Conservation (phyloP, 768 basidiomycete species). For the Asterophora parasitica region DNA sequence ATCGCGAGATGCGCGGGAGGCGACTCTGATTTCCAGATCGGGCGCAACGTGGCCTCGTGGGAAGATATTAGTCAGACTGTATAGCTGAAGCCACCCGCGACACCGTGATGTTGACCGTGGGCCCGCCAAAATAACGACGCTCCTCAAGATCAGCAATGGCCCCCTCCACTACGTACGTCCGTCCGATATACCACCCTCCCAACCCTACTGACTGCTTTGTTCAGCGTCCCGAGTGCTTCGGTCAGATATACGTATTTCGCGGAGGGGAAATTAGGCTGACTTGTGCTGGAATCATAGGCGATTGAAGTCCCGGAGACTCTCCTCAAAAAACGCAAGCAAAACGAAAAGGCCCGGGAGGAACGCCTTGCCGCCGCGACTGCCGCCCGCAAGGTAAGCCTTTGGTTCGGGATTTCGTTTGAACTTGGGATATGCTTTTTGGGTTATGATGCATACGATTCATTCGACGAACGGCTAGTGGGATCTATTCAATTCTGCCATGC, state of each 20-base stretch:
- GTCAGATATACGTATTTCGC: conserved; percentile 31
- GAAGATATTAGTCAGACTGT: conserved; percentile 37
- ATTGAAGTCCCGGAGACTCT: conserved; percentile 99
- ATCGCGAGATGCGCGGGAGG: neutral
- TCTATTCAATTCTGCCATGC: conserved; percentile 52
- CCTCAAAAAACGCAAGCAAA: conserved; percentile 99
- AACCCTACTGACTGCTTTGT: conserved; percentile 9
- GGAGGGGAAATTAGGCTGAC: neutral
- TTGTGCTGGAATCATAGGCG: conserved; percentile 43
- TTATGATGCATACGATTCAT: conserved; percentile 81
- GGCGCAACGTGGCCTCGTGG: conserved; percentile 23
- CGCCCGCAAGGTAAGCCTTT: conserved; percentile 77
- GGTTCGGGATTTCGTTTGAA: conserved; percentile 7
- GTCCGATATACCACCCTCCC: neutral
- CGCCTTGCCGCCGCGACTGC: conserved; percentile 77
- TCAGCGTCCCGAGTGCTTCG: conserved; percentile 54
- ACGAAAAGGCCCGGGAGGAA: conserved; percentile 93
- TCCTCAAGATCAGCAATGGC: conserved; percentile 52
- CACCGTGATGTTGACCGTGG: conserved; percentile 19
- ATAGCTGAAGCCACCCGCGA: conserved; percentile 39
- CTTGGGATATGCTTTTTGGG: conserved; percentile 10
- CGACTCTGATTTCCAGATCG: neutral
- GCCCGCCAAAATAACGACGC: conserved; percentile 28
- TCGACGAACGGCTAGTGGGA: conserved; percentile 75
- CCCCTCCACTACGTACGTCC: conserved; percentile 52